Conservation (phyloP, 768 basidiomycete genomes). For the Lentinula guzmanii region DNA sequence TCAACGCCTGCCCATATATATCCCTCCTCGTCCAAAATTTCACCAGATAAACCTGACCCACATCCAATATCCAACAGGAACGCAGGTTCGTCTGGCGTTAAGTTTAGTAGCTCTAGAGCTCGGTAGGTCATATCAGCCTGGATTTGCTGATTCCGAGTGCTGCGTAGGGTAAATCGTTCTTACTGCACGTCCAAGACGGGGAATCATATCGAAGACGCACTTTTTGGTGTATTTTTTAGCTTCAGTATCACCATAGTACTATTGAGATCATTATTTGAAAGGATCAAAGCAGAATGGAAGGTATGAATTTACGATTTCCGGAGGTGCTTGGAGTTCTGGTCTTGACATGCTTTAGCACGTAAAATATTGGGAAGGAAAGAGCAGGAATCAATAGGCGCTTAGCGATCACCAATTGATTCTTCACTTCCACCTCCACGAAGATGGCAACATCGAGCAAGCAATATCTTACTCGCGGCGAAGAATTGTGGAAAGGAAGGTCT, state of each 20-base stretch:
- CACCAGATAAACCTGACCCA: constrained; percentile 93
- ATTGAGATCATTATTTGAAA: background rate
- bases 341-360: constrained; percentile 54
- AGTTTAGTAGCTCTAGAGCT: constrained; percentile 83
- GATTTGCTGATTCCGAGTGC: constrained; percentile 93
- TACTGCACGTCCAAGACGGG: constrained; percentile 13
- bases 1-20: constrained; percentile 93
- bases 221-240: constrained; percentile 97
- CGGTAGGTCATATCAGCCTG: constrained; percentile 98
- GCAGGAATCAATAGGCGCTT: background rate
- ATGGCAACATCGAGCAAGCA: constrained; percentile 79
- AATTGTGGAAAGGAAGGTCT: constrained; percentile 89
- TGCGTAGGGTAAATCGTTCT: constrained; percentile 21
- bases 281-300: background rate
- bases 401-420: background rate
- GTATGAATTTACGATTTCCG: constrained; percentile 71
- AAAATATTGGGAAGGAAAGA: background rate
- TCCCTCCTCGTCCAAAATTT: constrained; percentile 93
- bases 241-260: constrained; percentile 97
- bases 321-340: constrained; percentile 84
- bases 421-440: background rate
- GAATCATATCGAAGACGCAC: constrained; percentile 33
- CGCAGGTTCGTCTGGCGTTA: constrained; percentile 74
- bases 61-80: constrained; percentile 95
- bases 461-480: constrained; percentile 86